These are phyloP conservation scores for Kitagawia praeruptora DNA, from an alignment of 129 eudicot species.

Conservation along the genomic window DNA sequence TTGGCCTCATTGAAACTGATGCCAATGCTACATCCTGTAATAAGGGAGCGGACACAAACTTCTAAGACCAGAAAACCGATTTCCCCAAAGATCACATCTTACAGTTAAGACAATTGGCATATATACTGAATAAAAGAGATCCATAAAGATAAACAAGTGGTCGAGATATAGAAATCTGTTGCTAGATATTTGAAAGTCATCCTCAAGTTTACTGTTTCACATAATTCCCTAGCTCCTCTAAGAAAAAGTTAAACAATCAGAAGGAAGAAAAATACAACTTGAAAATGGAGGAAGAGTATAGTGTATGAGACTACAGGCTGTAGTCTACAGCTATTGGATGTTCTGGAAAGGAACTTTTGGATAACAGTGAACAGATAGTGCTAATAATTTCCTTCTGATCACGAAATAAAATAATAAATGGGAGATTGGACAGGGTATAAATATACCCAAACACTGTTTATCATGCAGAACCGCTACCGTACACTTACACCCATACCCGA, in stretches of 20 bases:
- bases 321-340: neutral
- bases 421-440: neutral
- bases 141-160: neutral
- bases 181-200: neutral
- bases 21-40: conserved; percentile 89
- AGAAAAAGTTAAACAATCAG: neutral
- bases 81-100: neutral
- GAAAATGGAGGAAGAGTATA: neutral
- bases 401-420: neutral
- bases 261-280: neutral
- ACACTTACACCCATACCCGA: neutral
- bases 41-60: neutral
- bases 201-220: neutral
- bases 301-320: neutral
- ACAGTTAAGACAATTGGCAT: neutral
- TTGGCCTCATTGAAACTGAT: conserved; percentile 87
- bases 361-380: neutral
- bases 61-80: neutral
- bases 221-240: neutral
- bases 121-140: neutral
- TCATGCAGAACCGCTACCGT: neutral
- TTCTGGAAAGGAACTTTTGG: neutral
- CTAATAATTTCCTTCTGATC: neutral
- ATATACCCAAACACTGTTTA: neutral
- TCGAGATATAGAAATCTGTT: neutral